phyloP scores from a whole-genome alignment of 148 eudicot genomes.

The Chenopodium berlandieri region DNA sequence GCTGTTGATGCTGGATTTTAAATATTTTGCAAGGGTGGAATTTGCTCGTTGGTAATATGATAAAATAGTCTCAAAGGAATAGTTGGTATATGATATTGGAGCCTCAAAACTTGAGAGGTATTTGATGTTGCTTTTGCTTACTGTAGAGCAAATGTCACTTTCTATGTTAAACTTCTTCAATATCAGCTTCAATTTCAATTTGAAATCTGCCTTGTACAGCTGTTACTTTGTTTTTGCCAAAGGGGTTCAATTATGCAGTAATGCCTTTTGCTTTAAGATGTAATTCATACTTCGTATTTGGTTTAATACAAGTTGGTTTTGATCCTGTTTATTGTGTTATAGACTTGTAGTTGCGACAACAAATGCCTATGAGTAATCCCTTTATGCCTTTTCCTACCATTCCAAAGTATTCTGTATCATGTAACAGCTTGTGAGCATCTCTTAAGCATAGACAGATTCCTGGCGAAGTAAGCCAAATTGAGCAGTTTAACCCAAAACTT shows the following conservation, averaged over 20 bases:
- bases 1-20: background rate
- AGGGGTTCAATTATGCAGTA: background rate
- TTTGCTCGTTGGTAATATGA: background rate
- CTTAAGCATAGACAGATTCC: too few relatives aligned
- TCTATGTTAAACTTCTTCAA: conserved; percentile 1
- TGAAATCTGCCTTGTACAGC: conserved; percentile 12
- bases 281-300: background rate
- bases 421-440: too few relatives aligned
- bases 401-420: too few relatives aligned
- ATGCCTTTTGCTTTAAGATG: background rate
- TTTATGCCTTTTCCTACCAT: too few relatives aligned
- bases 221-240: background rate
- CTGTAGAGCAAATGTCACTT: background rate
- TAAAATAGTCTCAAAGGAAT: background rate
- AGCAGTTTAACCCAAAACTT: too few relatives aligned
- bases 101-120: background rate
- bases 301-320: background rate
- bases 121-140: background rate
- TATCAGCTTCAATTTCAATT: background rate
- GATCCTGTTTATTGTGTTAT: background rate
- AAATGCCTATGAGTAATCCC: too few relatives aligned
- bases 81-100: background rate
- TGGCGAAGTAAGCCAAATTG: too few relatives aligned
- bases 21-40: background rate
- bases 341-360: too few relatives aligned